Base-by-base conservation (phyloP, 2,329 filamentous ascomycete species). In the Aspergillus cejpii region DNA sequence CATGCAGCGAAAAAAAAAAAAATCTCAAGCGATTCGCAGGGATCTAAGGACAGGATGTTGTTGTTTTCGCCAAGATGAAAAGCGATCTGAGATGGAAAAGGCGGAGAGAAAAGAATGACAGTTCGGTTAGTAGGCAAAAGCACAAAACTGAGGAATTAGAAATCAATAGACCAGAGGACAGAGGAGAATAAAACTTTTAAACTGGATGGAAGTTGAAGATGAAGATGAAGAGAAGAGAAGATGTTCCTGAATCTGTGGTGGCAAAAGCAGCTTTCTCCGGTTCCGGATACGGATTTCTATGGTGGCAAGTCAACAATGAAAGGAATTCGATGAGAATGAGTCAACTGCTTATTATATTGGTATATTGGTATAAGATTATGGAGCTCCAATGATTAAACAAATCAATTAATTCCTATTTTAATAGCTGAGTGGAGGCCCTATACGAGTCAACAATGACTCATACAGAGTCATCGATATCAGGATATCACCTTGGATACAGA, bases 1-100 rank as follows among this genome's bases (percentile, higher is more conserved):
- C 55, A 56, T 55, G 39, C 45, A 44, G 42, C 26, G 33, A 10
- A 6, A 21, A 11, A 23, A 17, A 20, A 27, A n/a, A n/a, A n/a
- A n/a, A n/a, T n/a, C n/a, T n/a, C 6, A 15, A 12, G 31, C 39
- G 11, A 21, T 36, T 34, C 21, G 7, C 7, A n/a, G 8, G 23
- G 3, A 27, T n/a, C n/a, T 27, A 17, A 31, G 20, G 11, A 11
- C 23, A 23, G 17, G 23, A 29, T 12, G 23, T 24, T 24, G 8
- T 24, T 24, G 23, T 6, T n/a, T 8, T 34, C 4, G 15, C 15
- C 6, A 15, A 31, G 28, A n/a, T 34, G 8, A 34, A 12, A 19
- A 4, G 31, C 31, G 14, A 34, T 17, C 17, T 19, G 15, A 34
- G 17, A 34, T 17, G 31, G 31, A 12, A 34, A 11, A 19, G 7